Percentiles rank a stretch among this genome's conserved stretches.
phyloP scores from a whole-genome alignment of 495 filamentous ascomycete species.

The Chlorociboria aeruginascens region DNA sequence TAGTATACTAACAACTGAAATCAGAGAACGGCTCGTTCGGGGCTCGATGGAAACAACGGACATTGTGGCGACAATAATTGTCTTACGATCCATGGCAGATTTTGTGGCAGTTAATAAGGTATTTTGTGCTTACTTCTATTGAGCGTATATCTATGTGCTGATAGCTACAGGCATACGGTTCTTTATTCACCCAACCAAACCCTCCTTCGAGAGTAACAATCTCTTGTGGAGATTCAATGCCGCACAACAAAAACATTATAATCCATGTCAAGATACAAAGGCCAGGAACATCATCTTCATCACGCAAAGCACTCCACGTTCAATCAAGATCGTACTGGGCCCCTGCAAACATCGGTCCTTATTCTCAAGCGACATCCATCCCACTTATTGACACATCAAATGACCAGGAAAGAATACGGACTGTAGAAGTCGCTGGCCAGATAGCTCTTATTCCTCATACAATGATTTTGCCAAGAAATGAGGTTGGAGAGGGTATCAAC shows the following conservation, averaged over 20 bases:
- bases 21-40: conserved; percentile 20
- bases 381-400: conserved; percentile 23
- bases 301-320: conserved; percentile 59
- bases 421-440: conserved; percentile 68
- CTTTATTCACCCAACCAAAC: conserved; percentile 58
- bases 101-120: conserved; percentile 59
- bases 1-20: conserved; percentile 21
- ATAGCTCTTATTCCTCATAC: conserved; percentile 76
- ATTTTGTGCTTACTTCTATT: background rate
- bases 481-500: conserved; percentile 13
- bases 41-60: conserved; percentile 30
- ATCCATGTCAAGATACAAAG: conserved; percentile 27
- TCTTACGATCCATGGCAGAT: conserved; percentile 68
- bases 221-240: conserved; percentile 49
- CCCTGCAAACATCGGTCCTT: conserved; percentile 94
- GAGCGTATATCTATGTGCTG: background rate
- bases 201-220: conserved; percentile 80
- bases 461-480: conserved; percentile 46
- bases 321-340: conserved; percentile 96
- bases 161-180: conserved; percentile 43
- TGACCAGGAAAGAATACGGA: background rate
- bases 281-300: background rate
- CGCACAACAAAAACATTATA: conserved; percentile 42
- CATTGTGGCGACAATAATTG: conserved; percentile 62
- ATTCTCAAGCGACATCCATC: conserved; percentile 75